Evolutionary conservation across 495 filamentous ascomycete genomes (phyloP), one percentile per base, ranked within the genome.

Genomic region (Ascobolus immersus): DNA sequence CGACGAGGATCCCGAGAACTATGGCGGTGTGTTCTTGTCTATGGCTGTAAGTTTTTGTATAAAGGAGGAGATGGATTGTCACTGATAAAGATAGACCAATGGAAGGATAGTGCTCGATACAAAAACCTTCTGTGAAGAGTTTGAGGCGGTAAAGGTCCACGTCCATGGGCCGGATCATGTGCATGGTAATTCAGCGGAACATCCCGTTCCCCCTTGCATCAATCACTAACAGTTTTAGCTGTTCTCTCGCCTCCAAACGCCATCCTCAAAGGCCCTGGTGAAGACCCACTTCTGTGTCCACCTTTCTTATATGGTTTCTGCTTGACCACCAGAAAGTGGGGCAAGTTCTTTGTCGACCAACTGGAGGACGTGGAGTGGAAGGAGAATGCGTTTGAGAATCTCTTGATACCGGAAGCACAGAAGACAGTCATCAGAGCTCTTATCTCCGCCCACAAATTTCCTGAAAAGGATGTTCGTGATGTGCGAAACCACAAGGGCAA

Each of bases 351-450:
- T 12, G 44, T 49, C 19, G 47, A 54, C 8, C 26, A 32, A 5
- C 39, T 62, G 15, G 21, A 25, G 17, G 54, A 58, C 17, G 60
- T 69, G 14, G 43, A 39, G 1, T 73, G 61, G 58, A 57, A 69
- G 37, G 44, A 51, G 2, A 45, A 52, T 2, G 65, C 63, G 8
- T 71, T 72, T 40, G 58, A 65, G 18, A 54, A 54, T 1, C 53
- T 74, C 0, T 61, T 70, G 4, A 49, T 73, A 2, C 55, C 62
- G 0, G 29, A 46, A 0, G 50, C 58, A 28, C 56, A 62, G 29
- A 71, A 67, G 44, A 51, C 62, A 23, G 45, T 67, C 5, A 55
- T 70, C 28, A 50, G 57, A 33, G 55, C 64, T 4, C 56, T 71
- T 8, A 58, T 65, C 27, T 52, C 55, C 38, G 49, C 49, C 6